Base-by-base conservation (phyloP, 768 basidiomycete genomes). In the Neoboletus brunneissimus region DNA sequence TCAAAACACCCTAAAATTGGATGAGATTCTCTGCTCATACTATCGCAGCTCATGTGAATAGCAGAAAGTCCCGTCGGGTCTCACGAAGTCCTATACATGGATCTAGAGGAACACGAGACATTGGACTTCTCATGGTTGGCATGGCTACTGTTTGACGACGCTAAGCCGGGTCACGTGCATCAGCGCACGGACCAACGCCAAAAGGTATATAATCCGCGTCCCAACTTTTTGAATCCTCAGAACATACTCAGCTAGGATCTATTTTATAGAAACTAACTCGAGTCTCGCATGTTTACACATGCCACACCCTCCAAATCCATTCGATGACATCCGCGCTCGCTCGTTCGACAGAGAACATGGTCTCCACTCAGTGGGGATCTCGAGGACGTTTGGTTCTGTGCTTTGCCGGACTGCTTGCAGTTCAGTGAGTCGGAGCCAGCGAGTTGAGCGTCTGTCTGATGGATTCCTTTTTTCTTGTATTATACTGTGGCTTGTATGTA, bases 171-270 rank as follows among this genome's bases (percentile, higher is more conserved):
- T 68, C 68, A 68, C 68, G 68, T 64, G 68, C 34, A n/a, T 2
- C 0, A 0, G 59, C 61, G 70, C 72, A 73, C 72, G 72, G 71
- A 64, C 80, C 79, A 76, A 5, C 16, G 0, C 7, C 2, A 42
- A 56, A 64, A 57, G 1, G 4, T 74, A 75, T 75, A 79, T 71
- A 80, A 59, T 46, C 63, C 37, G 46, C 0, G 35, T 1, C 1
- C 34, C 32, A 16, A 44, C 56, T 51, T 22, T 0, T 15, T 63
- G 63, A 66, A 70, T 76, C 82, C 67, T 76, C 62, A 86, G 84
- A 85, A 84, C 83, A 85, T 85, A 86, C 84, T 85, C 84, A 82
- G 82, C 80, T 82, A 86, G 84, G 84, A 85, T 86, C 84, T 86
- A 81, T 86, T 85, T 68, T 84, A 85, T 83, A 86, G 84, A 81